Conservation (phyloP, 2,329 filamentous ascomycete genomes). For the Fusarium gaditjirri region DNA sequence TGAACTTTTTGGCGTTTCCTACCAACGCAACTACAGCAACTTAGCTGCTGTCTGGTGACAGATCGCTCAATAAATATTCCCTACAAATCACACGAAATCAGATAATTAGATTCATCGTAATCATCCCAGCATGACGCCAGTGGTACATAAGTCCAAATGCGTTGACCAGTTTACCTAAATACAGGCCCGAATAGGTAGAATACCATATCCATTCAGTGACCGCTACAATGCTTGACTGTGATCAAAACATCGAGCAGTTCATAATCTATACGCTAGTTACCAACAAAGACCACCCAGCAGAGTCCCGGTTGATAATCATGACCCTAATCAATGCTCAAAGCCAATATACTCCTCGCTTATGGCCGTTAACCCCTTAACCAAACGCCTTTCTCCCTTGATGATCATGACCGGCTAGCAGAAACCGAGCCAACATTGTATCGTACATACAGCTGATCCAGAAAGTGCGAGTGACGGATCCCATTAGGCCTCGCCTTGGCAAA, state of each 20-base stretch:
- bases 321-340: background rate
- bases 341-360: background rate
- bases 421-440: conserved; percentile 65
- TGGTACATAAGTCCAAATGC: background rate
- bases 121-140: background rate
- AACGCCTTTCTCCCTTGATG: background rate
- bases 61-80: background rate
- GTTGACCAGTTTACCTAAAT: background rate
- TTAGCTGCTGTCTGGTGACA: background rate
- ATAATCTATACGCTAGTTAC: conserved; percentile 5
- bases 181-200: no score
- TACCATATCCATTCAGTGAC: background rate
- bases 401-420: background rate
- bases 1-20: background rate
- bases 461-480: conserved; percentile 90
- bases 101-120: background rate
- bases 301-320: conserved; percentile 4
- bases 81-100: background rate
- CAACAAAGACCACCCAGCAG: background rate
- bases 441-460: conserved; percentile 84
- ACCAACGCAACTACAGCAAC: background rate
- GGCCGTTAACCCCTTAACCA: background rate
- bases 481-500: conserved; percentile 80
- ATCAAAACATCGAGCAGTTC: background rate
- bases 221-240: background rate